These are phyloP conservation scores for Camellia japonica DNA, from an alignment of 148 eudicot genomes.

Conservation along the genomic window DNA sequence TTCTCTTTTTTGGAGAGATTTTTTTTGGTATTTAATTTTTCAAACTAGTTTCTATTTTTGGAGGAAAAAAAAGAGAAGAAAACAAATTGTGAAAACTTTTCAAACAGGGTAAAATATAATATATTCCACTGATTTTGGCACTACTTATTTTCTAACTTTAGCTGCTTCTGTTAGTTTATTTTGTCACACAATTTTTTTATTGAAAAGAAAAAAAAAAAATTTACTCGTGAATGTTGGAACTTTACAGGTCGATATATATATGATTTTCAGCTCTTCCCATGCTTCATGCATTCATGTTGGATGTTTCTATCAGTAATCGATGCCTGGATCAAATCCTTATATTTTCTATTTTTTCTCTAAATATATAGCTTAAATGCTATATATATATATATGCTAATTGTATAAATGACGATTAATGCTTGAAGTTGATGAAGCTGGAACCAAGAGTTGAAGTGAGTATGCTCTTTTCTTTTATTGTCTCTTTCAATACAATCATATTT, in stretches of 20 bases:
- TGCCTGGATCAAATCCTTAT: not conserved
- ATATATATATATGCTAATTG: not conserved
- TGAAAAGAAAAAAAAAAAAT: not conserved
- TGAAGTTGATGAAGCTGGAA: constrained; percentile 12
- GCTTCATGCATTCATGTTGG: not conserved
- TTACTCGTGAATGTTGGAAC: not conserved
- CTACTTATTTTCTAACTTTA: not conserved
- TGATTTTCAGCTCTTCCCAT: not conserved
- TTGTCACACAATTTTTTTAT: not conserved
- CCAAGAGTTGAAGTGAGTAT: constrained; percentile 4
- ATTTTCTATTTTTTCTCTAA: not conserved
- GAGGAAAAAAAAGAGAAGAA: not conserved
- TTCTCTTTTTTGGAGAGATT: too few relatives aligned
- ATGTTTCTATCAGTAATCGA: not conserved
- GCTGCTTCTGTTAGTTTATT: not conserved
- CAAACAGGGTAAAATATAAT: too few relatives aligned
- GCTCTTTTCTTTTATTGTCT: not conserved
- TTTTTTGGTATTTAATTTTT: too few relatives aligned
- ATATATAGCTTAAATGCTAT: not conserved
- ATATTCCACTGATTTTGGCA: not conserved
- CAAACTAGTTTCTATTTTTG: too few relatives aligned
- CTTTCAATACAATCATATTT: too few relatives aligned
- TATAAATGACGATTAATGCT: constrained; percentile 10
- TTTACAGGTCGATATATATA: not conserved
- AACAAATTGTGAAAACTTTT: not conserved